Conservation (phyloP, 1,284 basidiomycete genomes). For the Meripilus lineatus region DNA sequence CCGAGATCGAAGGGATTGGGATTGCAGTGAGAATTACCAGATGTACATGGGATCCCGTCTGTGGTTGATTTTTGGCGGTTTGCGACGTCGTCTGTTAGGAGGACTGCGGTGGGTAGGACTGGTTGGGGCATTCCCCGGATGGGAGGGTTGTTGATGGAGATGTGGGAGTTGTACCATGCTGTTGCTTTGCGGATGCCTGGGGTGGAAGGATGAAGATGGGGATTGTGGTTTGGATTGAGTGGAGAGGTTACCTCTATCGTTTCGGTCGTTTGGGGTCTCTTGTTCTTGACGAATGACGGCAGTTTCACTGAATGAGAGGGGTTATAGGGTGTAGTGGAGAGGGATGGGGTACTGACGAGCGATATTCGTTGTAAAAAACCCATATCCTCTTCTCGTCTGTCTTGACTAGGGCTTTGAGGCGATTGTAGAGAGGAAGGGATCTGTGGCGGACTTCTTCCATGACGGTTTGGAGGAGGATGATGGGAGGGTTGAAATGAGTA, state of each 20-base stretch:
- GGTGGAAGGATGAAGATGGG: constrained; percentile 2
- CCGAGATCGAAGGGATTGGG: constrained; percentile 1
- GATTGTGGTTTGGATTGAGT: not conserved
- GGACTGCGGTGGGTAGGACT: constrained; percentile 59
- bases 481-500: constrained; percentile 64
- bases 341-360: constrained; percentile 51
- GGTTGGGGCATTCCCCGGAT: constrained; percentile 40
- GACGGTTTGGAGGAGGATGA: constrained; percentile 93
- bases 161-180: constrained; percentile 80
- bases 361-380: constrained; percentile 92
- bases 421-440: constrained; percentile 90
- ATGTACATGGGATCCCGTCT: constrained; percentile 62
- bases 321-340: constrained; percentile 7
- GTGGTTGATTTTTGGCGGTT: constrained; percentile 76
- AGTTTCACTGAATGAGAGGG: constrained; percentile 43
- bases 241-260: constrained; percentile 69
- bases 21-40: constrained; percentile 38
- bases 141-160: constrained; percentile 49
- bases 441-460: constrained; percentile 95
- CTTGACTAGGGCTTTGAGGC: constrained; percentile 77
- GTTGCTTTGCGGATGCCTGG: constrained; percentile 82
- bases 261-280: constrained; percentile 87
- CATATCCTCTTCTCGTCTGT: constrained; percentile 79
- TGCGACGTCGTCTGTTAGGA: constrained; percentile 87
- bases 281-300: constrained; percentile 67